Conservation (phyloP, 1,139 yeast genomes). For the Arxiozyma heterogenica region DNA sequence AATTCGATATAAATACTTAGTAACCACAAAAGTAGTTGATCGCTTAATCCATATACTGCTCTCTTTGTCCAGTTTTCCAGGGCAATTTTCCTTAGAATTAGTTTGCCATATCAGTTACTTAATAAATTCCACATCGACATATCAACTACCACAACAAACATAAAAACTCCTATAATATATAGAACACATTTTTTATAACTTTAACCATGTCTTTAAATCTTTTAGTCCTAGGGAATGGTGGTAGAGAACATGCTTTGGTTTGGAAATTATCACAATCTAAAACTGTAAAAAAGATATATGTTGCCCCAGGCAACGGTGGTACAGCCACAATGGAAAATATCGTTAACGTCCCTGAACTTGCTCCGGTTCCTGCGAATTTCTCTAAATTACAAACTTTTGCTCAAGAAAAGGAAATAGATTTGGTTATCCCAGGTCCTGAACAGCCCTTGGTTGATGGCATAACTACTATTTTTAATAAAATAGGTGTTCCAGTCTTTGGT, state of each 20-base stretch:
- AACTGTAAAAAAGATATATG: constrained; percentile 62
- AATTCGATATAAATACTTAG: no score
- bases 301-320: constrained; percentile 98
- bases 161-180: background rate
- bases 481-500: constrained; percentile 94
- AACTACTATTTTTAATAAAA: constrained; percentile 52
- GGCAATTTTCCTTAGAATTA: no score
- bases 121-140: background rate
- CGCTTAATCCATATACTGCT: background rate
- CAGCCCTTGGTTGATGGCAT: constrained; percentile 96
- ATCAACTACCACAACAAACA: background rate
- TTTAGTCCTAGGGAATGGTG: constrained; percentile 93
- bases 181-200: background rate
- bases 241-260: constrained; percentile 95
- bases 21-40: no score
- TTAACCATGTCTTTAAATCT: constrained; percentile 43
- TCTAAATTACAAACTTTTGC: constrained; percentile 59
- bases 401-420: constrained; percentile 49
- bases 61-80: background rate
- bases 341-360: constrained; percentile 53
- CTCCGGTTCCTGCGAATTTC: constrained; percentile 53
- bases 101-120: no score
- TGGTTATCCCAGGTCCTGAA: constrained; percentile 98
- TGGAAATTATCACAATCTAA: constrained; percentile 84
- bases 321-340: constrained; percentile 54